These are phyloP conservation scores for Macaranga tanarius DNA, from an alignment of 441 rosid genomes.

Conservation along the genomic window DNA sequence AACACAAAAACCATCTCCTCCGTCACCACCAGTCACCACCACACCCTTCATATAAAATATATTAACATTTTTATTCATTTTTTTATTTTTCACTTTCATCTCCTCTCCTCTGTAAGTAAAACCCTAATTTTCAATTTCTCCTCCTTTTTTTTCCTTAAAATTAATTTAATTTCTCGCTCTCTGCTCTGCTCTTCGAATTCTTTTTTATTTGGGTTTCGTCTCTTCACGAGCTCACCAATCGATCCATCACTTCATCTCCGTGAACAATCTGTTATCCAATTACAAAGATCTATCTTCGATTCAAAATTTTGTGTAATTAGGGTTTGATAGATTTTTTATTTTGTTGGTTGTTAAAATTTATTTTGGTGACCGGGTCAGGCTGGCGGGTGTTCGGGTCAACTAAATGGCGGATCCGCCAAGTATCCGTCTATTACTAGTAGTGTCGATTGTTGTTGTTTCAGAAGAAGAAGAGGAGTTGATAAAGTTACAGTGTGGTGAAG, in stretches of 20 bases:
- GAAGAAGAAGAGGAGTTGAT: constrained; percentile 28
- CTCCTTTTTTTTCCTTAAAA: not conserved
- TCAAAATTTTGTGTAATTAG: constrained; percentile 26
- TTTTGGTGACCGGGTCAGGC: constrained; percentile 58
- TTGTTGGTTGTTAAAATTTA: not conserved
- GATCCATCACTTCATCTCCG: constrained; percentile 13
- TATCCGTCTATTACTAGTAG: constrained; percentile 37
- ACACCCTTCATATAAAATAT: too few species aligned
- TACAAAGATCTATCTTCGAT: constrained; percentile 11
- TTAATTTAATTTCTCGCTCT: not conserved
- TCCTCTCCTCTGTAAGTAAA: too few species aligned
- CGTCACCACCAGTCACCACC: too few species aligned
- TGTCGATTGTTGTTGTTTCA: not conserved
- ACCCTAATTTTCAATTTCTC: constrained; percentile 25
- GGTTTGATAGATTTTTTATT: constrained; percentile 33
- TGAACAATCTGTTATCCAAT: not conserved
- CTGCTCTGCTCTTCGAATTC: not conserved
- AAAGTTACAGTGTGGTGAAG: constrained; percentile 34
- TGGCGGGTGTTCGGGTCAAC: constrained; percentile 53
- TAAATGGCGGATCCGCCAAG: constrained; percentile 94
- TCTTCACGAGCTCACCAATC: constrained; percentile 6
- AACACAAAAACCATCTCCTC: too few species aligned
- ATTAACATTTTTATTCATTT: too few species aligned
- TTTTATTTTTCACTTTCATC: not conserved
- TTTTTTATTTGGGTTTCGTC: not conserved